These are phyloP conservation scores for Torulaspora globosa DNA, from an alignment of 1,139 yeast genomes.

Conservation along the genomic window DNA sequence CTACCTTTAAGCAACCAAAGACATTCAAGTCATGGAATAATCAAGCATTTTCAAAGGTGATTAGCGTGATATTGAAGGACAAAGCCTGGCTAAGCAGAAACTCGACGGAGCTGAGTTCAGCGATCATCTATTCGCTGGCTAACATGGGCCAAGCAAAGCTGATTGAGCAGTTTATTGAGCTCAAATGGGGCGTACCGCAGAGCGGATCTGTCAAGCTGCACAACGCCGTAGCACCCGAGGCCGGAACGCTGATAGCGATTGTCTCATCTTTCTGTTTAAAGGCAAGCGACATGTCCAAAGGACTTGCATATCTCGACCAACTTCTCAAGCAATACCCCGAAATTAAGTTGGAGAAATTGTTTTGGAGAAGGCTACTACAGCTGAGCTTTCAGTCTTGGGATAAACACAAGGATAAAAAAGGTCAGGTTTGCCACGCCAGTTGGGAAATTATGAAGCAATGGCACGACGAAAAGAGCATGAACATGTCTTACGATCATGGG, in stretches of 20 bases:
- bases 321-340: constrained; percentile 24
- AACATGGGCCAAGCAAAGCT: constrained; percentile 20
- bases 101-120: constrained; percentile 16
- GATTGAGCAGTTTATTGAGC: constrained; percentile 20
- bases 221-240: constrained; percentile 15
- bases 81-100: constrained; percentile 15
- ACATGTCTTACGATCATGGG: constrained; percentile 20
- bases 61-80: constrained; percentile 15
- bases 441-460: constrained; percentile 27
- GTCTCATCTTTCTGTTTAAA: constrained; percentile 23
- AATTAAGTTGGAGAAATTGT: constrained; percentile 18
- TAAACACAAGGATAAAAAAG: constrained; percentile 14
- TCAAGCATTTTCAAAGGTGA: constrained; percentile 15
- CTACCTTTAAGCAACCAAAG: constrained; percentile 7
- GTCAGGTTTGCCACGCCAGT: constrained; percentile 16
- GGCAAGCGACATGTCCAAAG: constrained; percentile 18
- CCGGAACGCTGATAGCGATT: constrained; percentile 24
- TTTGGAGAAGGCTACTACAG: constrained; percentile 30
- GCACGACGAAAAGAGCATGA: constrained; percentile 15
- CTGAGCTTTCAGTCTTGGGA: constrained; percentile 21
- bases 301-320: constrained; percentile 20
- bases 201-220: neutral
- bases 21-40: constrained; percentile 21
- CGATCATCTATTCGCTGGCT: constrained; percentile 29
- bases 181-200: constrained; percentile 22